Percentiles rank a stretch among this genome's conserved stretches.
Conservation (phyloP, 768 basidiomycete species). For the Asterophora lycoperdoides region DNA sequence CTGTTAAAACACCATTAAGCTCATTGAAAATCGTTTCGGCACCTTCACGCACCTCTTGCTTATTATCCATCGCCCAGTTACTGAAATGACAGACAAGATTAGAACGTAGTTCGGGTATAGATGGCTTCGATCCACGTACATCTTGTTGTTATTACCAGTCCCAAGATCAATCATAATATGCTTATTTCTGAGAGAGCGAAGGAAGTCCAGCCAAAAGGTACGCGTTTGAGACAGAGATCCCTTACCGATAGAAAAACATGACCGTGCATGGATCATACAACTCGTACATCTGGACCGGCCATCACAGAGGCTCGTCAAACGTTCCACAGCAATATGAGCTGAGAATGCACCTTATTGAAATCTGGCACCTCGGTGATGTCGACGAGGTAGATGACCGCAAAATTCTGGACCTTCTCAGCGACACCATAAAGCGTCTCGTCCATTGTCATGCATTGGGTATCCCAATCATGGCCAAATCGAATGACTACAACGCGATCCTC, state of each 20-base stretch:
- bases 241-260: constrained; percentile 97
- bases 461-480: constrained; percentile 93
- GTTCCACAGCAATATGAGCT: background rate
- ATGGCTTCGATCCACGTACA: constrained; percentile 50
- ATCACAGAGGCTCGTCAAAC: constrained; percentile 2
- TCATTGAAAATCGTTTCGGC: background rate
- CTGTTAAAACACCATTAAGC: constrained; percentile 33
- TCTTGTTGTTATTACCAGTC: constrained; percentile 99
- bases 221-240: background rate
- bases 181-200: constrained; percentile 64
- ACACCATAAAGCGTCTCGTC: constrained; percentile 93
- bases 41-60: constrained; percentile 74
- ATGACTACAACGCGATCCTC: constrained; percentile 94
- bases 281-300: constrained; percentile 83
- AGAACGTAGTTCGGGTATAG: constrained; percentile 2
- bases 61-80: constrained; percentile 99
- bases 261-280: constrained; percentile 96
- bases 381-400: constrained; percentile 91
- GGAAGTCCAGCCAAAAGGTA: constrained; percentile 1
- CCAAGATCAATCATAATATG: constrained; percentile 99
- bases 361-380: constrained; percentile 98
- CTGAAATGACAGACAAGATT: constrained; percentile 35
- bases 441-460: constrained; percentile 96
- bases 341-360: constrained; percentile 82
- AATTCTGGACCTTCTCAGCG: constrained; percentile 97